Evolutionary conservation across 208 protist genomes (phyloP).

Genomic region (Wallacemonas sp.): DNA sequence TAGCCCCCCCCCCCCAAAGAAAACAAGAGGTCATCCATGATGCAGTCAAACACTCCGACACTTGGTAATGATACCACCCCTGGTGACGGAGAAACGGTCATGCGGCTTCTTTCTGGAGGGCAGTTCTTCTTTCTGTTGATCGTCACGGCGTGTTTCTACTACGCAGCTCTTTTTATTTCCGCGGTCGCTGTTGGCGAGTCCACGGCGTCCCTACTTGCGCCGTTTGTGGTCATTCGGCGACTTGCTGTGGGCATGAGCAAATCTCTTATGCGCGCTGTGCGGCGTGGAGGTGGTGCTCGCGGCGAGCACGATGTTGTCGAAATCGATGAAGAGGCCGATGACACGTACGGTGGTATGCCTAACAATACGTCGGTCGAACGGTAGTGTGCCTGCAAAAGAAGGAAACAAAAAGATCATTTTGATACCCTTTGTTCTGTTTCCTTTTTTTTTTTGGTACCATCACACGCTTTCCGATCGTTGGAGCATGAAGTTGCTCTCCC

Average conservation of each 20-base stretch:
- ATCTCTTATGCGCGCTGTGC: conserved; percentile 23
- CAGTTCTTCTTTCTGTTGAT: conserved; percentile 58
- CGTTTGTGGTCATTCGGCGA: conserved; percentile 21
- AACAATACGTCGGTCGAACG: too few relatives aligned
- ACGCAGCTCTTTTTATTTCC: conserved; percentile 48
- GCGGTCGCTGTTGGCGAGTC: conserved; percentile 56
- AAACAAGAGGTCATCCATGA: too few relatives aligned
- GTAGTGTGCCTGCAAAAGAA: too few relatives aligned
- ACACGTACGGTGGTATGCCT: background rate
- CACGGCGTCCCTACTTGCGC: conserved; percentile 34
- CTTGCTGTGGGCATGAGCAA: conserved; percentile 24
- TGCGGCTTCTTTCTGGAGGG: conserved; percentile 37
- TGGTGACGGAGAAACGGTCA: background rate
- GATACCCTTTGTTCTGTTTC: too few relatives aligned
- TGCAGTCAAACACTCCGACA: too few relatives aligned
- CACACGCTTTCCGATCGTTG: too few relatives aligned
- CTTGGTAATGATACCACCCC: too few relatives aligned
- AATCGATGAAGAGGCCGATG: conserved; percentile 20
- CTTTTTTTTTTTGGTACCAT: too few relatives aligned
- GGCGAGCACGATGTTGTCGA: conserved; percentile 14
- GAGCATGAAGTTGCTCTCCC: background rate
- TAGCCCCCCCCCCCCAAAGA: too few relatives aligned
- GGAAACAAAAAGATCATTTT: too few relatives aligned
- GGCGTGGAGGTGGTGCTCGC: conserved; percentile 24
- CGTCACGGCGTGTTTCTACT: conserved; percentile 47